Evolutionary conservation across 768 basidiomycete genomes (phyloP), one percentile per base, ranked within the genome.

Genomic region (Rubroboletus satanas): DNA sequence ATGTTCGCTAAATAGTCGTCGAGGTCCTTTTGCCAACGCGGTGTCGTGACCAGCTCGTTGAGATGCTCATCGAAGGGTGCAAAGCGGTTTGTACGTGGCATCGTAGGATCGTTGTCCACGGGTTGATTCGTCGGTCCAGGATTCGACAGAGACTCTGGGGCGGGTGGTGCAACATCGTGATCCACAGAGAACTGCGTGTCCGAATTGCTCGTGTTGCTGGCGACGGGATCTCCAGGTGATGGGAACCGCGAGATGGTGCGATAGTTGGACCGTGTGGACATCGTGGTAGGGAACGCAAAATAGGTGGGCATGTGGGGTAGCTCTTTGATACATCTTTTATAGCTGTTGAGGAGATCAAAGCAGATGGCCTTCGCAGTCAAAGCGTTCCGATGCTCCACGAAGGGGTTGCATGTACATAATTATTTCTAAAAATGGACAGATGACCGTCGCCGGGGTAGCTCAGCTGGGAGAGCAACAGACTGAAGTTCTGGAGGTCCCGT

Each of bases 401-500:
- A 7, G 15, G 17, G 1, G 15, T 26, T 3, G 7, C 9, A 11
- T n/a, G 21, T 7, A 21, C 21, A 21, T 21, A 2, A 9, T 49
- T 4, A 1, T 5, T 7, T 12, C 17, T 38, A 1, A 14, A 14
- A 56, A 1, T 7, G 14, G 3, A 0, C n/a, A 0, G 0, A 9
- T 4, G 1, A 21, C 2, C 3, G 18, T 49, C 33, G 79, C 80
- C 81, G 80, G 77, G 77, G 76, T 83, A 83, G 82, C 82, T 83
- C 82, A 83, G 82, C 79, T 83, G 82, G 82, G 82, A 83, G 82
- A 83, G 82, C 82, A 82, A 79, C 78, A 83, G 82, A 83, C 82
- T 83, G 82, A 83, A 83, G 82, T 54, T 42, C 83, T 85, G 79
- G 80, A 85, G 83, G 83, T 84, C 83, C 82, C 78, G 81, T 83